Conservation (phyloP, 129 eudicot species). For the Lactuca sativa region DNA sequence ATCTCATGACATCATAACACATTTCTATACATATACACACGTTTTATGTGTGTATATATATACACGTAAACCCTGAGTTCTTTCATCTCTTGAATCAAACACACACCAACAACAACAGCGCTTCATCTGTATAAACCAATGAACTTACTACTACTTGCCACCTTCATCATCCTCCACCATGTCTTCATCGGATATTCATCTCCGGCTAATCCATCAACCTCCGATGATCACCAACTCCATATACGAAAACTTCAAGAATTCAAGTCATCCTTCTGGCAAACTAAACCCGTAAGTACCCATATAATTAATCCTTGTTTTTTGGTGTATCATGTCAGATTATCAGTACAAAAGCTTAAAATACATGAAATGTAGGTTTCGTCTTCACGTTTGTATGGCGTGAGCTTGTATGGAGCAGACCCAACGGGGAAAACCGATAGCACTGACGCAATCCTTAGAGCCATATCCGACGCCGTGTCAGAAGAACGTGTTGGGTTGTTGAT, state of each 20-base stretch:
- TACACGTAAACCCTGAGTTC: constrained; percentile 7
- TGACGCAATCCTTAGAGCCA: constrained; percentile 60
- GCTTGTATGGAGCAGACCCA: constrained; percentile 92
- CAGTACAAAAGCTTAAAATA: not conserved
- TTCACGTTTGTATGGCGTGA: constrained; percentile 58
- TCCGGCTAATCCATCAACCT: not conserved
- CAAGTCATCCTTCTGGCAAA: constrained; percentile 18
- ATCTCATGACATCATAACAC: constrained; percentile 14
- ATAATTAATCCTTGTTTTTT: not conserved
- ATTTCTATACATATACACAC: constrained; percentile 5
- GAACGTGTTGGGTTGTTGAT: constrained; percentile 52
- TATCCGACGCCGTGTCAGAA: constrained; percentile 62
- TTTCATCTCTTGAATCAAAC: constrained; percentile 24
- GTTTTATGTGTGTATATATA: not conserved
- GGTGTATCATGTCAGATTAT: not conserved
- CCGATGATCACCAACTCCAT: constrained; percentile 9
- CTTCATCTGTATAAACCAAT: constrained; percentile 19
- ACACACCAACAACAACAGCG: constrained; percentile 16
- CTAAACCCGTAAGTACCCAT: constrained; percentile 24
- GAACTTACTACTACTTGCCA: constrained; percentile 18
- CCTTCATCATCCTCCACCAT: constrained; percentile 35
- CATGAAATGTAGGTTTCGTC: constrained; percentile 23
- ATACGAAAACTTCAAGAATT: constrained; percentile 31
- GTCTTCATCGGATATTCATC: constrained; percentile 20
- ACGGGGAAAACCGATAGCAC: constrained; percentile 83